Base-by-base conservation (phyloP, 352 stramenopile genomes). In the Hyaloperonospora arabidopsidis region DNA sequence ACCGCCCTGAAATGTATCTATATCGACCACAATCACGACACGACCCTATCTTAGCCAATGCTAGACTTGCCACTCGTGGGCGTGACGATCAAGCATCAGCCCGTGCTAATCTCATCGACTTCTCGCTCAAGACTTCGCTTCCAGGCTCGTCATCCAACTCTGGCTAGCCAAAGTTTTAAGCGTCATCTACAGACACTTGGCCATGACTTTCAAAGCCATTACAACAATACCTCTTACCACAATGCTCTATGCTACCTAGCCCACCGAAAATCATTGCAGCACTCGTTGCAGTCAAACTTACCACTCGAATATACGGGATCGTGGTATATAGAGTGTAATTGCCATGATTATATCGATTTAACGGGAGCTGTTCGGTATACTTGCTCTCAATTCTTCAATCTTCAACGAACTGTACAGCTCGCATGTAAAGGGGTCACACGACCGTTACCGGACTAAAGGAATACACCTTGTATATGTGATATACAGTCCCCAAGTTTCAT, bases 331-430 rank as follows among this genome's bases (percentile, higher is more conserved):
- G 45, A 34, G 14, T 50, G n/a, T n/a, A 51, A 11, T 45, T 58
- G 21, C 36, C 21, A 1, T 17, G 19, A 4, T 4, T 12, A 28
- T 50, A 54, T 1, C 49, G 49, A 36, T 58, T 58, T 19, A 54
- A 49, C 44, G 54, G 17, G 14, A 49, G 56, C 14, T 53, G 22
- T 32, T 57, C 55, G 0, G 57, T 21, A 28, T 57, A 62, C 10
- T 14, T 14, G 25, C 22, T 4, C 13, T 49, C 34, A 11, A 58
- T 48, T 43, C 41, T 57, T 41, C 56, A 63, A 32, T 44, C 12
- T 21, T 62, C 55, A 12, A 19, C 34, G 43, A 49, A 57, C 3
- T 57, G 34, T 0, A 57, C 47, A 14, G 48, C 49, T 32, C n/a
- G n/a, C n/a, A n/a, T n/a, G n/a, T n/a, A n/a, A n/a, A n/a, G n/a